phyloP scores from a whole-genome alignment of 768 basidiomycete species.

The Fomitopsis pulvina region DNA sequence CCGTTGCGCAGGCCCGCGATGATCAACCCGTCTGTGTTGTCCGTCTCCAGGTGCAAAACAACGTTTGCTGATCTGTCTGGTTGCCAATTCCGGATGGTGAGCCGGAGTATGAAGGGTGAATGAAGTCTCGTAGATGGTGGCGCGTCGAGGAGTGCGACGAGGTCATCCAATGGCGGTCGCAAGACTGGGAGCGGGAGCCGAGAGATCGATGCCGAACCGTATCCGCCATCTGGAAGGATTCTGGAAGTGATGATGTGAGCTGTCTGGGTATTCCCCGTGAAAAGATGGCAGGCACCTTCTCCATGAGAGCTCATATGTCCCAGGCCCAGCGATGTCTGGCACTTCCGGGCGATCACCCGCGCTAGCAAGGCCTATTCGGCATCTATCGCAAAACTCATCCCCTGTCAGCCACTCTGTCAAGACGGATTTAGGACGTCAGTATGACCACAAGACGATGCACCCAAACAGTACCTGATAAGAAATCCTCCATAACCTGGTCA shows the following conservation, averaged over 20 bases:
- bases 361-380: conserved; percentile 41
- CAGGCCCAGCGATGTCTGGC: conserved; percentile 40
- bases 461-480: conserved; percentile 36
- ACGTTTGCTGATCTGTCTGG: conserved; percentile 61
- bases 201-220: conserved; percentile 41
- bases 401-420: conserved; percentile 53
- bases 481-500: conserved; percentile 35
- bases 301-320: conserved; percentile 59
- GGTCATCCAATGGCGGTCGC: conserved; percentile 48
- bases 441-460: neutral
- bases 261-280: neutral
- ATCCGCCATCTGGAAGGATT: conserved; percentile 36
- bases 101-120: conserved; percentile 43
- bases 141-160: conserved; percentile 60
- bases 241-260: conserved; percentile 29
- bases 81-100: conserved; percentile 62
- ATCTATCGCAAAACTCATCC: conserved; percentile 56
- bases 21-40: conserved; percentile 65
- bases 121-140: conserved; percentile 65
- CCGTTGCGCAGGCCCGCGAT: conserved; percentile 69
- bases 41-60: conserved; percentile 65
- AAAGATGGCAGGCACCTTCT: conserved; percentile 41
- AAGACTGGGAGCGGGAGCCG: conserved; percentile 56
- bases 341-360: conserved; percentile 31
- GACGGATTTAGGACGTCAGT: conserved; percentile 4